Base-by-base conservation (phyloP, 805 yeast genomes). In the Yarrowia porcina region DNA sequence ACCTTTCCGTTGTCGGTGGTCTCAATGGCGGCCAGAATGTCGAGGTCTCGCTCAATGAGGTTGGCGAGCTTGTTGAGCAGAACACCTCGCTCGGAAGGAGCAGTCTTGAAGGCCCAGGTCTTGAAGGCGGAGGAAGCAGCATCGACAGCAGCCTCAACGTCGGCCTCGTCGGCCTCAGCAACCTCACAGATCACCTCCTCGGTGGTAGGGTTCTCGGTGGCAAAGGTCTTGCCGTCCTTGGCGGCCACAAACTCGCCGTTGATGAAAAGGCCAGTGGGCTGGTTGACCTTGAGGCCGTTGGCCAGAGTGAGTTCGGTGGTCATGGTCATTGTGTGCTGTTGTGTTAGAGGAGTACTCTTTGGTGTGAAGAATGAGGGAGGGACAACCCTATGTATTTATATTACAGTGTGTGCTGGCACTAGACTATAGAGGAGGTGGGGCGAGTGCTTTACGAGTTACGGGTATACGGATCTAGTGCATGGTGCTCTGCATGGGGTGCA, bases 1-100 rank as follows among this genome's bases (percentile, higher is more conserved):
- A 96, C 85, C 78, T 91, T 92, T 75, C 97, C 97, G 74, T 90
- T 89, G 75, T 92, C 97, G 74, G 88, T 79, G 21, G 97, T 81
- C 77, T 92, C 97, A 70, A 92, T 88, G 54, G 84, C 78, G 25
- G 96, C 93, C 63, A 92, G 76, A 35, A 82, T 76, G 65, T 89
- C 96, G 63, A 82, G 79, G 72, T 92, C 80, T 69, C 82, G 79
- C 72, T 89, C 96, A 67, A 92, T 76, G 70, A 87, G 79, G 67
- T 89, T 94, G 36, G 97, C 96, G 64, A 92, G 82, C 74, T 83
- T 87, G 78, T 76, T 73, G 67, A 92, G 77, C 44, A 82, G 82
- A 64, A 74, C 77, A 60, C 87, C 87, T 72, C 97, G 84, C 36
- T 27, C 56, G 45, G 52, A 50, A 23, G 79, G 69, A n/a, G 96